Conservation (phyloP, 106 monocot genomes). For the Apostasia ramifera region DNA sequence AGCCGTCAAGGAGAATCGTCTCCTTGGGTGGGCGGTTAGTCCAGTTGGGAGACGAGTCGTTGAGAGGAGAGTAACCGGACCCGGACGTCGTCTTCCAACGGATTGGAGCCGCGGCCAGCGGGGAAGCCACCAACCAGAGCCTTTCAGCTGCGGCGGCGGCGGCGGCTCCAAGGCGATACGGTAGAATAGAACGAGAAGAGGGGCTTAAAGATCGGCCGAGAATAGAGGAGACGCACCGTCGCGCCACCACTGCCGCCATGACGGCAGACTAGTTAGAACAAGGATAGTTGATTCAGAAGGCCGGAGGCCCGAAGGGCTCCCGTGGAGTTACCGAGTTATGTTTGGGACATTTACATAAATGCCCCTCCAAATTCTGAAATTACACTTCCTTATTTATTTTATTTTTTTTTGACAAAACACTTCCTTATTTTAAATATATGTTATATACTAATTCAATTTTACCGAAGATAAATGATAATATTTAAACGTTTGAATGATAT, state of each 20-base stretch:
- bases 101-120: conserved; percentile 6
- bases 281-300: no score
- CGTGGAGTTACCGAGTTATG: no score
- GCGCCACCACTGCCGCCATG: conserved; percentile 27
- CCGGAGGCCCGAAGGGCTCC: no score
- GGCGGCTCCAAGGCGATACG: conserved; percentile 4
- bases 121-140: neutral
- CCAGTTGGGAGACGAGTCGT: conserved; percentile 84
- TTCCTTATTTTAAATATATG: no score
- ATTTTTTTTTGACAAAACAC: no score
- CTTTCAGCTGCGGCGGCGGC: neutral
- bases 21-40: conserved; percentile 93
- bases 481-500: no score
- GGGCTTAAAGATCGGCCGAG: conserved; percentile 11
- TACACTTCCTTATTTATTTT: no score
- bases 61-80: conserved; percentile 81
- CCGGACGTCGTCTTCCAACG: conserved; percentile 62
- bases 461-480: no score
- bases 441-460: no score
- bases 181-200: conserved; percentile 3
- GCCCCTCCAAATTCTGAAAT: no score
- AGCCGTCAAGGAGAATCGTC: conserved; percentile 93
- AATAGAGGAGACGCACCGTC: conserved; percentile 36
- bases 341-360: no score
- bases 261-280: no score